phyloP scores from a whole-genome alignment of 1,139 yeast genomes.

The Magnusiomyces tetraspermus region DNA sequence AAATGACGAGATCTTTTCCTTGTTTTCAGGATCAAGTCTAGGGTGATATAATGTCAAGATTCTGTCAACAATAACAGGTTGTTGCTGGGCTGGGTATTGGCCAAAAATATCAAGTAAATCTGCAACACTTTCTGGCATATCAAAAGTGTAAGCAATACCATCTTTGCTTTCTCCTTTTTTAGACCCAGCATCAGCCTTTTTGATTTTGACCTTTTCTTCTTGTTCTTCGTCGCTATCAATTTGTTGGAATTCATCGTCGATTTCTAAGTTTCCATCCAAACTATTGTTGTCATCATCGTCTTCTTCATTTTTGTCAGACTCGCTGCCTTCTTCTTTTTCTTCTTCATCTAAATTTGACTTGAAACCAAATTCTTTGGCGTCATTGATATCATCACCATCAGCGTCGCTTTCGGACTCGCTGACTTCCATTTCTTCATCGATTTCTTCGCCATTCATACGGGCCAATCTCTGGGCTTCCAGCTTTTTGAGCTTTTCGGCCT shows the following conservation, averaged over 20 bases:
- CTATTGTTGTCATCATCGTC: constrained; percentile 20
- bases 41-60: constrained; percentile 64
- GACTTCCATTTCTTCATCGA: constrained; percentile 39
- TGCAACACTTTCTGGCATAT: constrained; percentile 26
- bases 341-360: constrained; percentile 20
- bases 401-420: constrained; percentile 26
- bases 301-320: constrained; percentile 37
- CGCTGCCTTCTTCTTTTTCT: background rate
- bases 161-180: constrained; percentile 18
- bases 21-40: constrained; percentile 70
- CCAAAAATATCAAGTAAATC: constrained; percentile 40
- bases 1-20: constrained; percentile 59
- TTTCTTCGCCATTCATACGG: constrained; percentile 76
- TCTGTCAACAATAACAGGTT: constrained; percentile 43
- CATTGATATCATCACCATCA: constrained; percentile 17
- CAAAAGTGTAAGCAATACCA: constrained; percentile 51
- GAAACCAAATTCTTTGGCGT: constrained; percentile 21
- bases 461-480: constrained; percentile 67
- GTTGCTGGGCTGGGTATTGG: constrained; percentile 37
- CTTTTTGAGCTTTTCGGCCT: constrained; percentile 53
- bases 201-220: constrained; percentile 14
- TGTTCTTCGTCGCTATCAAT: constrained; percentile 24
- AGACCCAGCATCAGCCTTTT: background rate
- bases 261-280: constrained; percentile 22
- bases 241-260: constrained; percentile 29